phyloP scores from a whole-genome alignment of 176 grass and related monocot genomes.

The Oryza australiensis region DNA sequence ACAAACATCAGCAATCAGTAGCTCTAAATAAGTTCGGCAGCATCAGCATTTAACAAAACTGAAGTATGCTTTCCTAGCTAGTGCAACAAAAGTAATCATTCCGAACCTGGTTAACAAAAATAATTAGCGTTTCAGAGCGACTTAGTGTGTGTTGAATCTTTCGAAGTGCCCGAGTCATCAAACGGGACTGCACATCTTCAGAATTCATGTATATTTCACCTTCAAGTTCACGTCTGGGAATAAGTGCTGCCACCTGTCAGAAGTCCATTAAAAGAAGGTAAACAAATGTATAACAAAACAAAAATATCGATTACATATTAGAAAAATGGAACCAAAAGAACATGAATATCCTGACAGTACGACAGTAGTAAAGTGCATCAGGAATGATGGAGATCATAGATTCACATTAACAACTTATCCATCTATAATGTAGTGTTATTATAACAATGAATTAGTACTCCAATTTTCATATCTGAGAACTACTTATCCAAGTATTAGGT shows the following conservation, averaged over 20 bases:
- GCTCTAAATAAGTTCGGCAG: neutral
- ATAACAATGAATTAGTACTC: neutral
- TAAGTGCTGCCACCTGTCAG: slow-evolving; percentile 85
- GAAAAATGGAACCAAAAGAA: slow-evolving; percentile 20
- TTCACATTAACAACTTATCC: neutral
- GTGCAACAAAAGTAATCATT: slow-evolving; percentile 10
- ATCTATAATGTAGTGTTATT: neutral
- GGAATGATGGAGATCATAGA: neutral
- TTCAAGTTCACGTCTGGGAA: slow-evolving; percentile 79
- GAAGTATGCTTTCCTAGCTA: neutral
- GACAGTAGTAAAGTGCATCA: neutral
- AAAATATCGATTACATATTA: slow-evolving; percentile 4
- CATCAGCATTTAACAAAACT: neutral
- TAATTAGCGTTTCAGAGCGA: slow-evolving; percentile 70
- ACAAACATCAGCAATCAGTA: slow-evolving; percentile 33
- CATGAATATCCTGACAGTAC: neutral
- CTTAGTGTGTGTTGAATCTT: slow-evolving; percentile 87
- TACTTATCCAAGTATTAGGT: neutral
- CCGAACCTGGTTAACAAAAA: slow-evolving; percentile 93
- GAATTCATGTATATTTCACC: slow-evolving; percentile 54
- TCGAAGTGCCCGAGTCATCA: slow-evolving; percentile 88
- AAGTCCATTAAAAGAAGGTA: slow-evolving; percentile 36
- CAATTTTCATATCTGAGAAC: neutral
- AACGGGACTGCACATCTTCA: slow-evolving; percentile 63
- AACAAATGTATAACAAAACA: slow-evolving; percentile 19